Conservation (phyloP, 169 alveolate genomes). For the Eimeria tenella region DNA sequence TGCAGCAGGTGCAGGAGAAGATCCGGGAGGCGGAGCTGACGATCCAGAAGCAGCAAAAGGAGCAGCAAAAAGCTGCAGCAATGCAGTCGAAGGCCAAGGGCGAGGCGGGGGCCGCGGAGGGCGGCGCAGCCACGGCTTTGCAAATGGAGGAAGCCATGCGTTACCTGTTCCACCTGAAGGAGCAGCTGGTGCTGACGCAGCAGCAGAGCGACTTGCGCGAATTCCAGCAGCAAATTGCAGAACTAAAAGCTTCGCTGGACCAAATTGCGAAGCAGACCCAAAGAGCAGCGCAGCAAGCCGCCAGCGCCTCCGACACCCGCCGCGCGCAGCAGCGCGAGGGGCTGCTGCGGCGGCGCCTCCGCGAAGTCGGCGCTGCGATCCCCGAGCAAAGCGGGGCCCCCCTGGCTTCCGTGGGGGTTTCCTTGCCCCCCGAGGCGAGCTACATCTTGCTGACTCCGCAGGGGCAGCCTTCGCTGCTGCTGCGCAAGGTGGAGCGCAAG, state of each 20-base stretch:
- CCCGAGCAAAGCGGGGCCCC: constrained; percentile 38
- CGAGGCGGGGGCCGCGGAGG: constrained; percentile 11
- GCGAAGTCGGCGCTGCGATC: constrained; percentile 23
- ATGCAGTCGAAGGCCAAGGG: constrained; percentile 4
- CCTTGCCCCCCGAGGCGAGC: constrained; percentile 24
- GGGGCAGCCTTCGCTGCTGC: constrained; percentile 71
- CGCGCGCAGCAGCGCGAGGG: constrained; percentile 52
- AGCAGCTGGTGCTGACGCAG: constrained; percentile 78
- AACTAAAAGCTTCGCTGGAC: constrained; percentile 15
- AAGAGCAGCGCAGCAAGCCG: constrained; percentile 58
- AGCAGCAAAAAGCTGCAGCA: constrained; percentile 36
- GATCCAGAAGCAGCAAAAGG: constrained; percentile 71
- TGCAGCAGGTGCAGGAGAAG: constrained; percentile 79
- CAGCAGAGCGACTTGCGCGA: constrained; percentile 77
- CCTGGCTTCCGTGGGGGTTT: neutral
- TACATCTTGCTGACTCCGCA: constrained; percentile 61
- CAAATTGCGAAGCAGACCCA: constrained; percentile 16
- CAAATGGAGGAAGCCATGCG: constrained; percentile 75
- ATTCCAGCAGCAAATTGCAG: constrained; percentile 64
- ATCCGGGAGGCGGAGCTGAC: constrained; percentile 75
- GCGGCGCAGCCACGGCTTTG: neutral
- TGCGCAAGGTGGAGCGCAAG: constrained; percentile 73
- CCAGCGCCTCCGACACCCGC: constrained; percentile 52
- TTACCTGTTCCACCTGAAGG: constrained; percentile 65
- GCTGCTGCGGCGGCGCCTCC: neutral